Conservation (phyloP, 495 filamentous ascomycete species). For the Penicillium manginii region DNA sequence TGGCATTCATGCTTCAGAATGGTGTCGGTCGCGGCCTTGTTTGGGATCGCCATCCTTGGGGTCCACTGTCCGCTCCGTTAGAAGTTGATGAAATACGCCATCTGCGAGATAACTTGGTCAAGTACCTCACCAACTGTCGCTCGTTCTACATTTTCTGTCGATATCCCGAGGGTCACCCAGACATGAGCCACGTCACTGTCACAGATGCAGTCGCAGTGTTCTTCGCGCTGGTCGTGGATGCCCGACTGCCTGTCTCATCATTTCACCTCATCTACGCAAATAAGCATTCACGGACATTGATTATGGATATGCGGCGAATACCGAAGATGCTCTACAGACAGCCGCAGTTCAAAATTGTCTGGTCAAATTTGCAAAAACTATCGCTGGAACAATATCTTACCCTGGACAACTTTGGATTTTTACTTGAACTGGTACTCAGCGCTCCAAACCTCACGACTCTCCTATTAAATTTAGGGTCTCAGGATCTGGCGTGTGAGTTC, state of each 20-base stretch:
- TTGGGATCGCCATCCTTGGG: slow-evolving; percentile 33
- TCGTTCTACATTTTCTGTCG: slow-evolving; percentile 38
- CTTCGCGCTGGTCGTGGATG: slow-evolving; percentile 29
- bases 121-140: slow-evolving; percentile 25
- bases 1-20: slow-evolving; percentile 32
- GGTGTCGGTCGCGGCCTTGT: slow-evolving; percentile 29
- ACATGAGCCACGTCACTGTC: slow-evolving; percentile 30
- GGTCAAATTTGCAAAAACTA: slow-evolving; percentile 30
- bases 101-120: slow-evolving; percentile 27
- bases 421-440: slow-evolving; percentile 31
- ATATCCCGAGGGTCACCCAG: slow-evolving; percentile 34
- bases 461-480: slow-evolving; percentile 27
- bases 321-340: slow-evolving; percentile 35
- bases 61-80: slow-evolving; percentile 25
- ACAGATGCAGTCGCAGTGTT: slow-evolving; percentile 32
- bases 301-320: slow-evolving; percentile 38
- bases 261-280: slow-evolving; percentile 35
- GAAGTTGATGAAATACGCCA: slow-evolving; percentile 23
- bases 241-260: slow-evolving; percentile 24
- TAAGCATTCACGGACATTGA: slow-evolving; percentile 28
- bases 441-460: slow-evolving; percentile 30
- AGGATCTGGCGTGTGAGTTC: slow-evolving; percentile 31
- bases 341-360: slow-evolving; percentile 26
- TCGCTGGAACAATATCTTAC: slow-evolving; percentile 34
- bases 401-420: slow-evolving; percentile 32